A percentile compares a stretch with the other conserved stretches of the same genome.
Evolutionary conservation across 1,284 basidiomycete species (phyloP).

Genomic region (Cutaneotrichosporon dermatis): DNA sequence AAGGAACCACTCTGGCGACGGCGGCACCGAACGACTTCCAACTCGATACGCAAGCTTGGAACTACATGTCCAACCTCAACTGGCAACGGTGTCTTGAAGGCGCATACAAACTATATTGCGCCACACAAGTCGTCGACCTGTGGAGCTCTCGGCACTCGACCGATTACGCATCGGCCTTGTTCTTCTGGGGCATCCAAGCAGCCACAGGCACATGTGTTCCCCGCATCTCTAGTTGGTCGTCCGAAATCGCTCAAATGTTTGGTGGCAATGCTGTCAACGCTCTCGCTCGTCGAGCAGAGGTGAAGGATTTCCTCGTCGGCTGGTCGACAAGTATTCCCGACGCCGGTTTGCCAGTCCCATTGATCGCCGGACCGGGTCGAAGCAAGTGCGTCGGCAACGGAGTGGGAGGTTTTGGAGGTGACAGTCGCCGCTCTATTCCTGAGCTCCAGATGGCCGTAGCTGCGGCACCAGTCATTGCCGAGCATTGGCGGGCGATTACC

Average conservation of each 20-base stretch:
- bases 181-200: constrained; percentile 21
- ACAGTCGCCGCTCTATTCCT: constrained; percentile 30
- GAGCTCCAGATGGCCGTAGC: constrained; percentile 25
- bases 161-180: constrained; percentile 17
- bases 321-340: constrained; percentile 24
- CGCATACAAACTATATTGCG: constrained; percentile 27
- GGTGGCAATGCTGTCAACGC: constrained; percentile 9
- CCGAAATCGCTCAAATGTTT: constrained; percentile 4
- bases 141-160: constrained; percentile 19
- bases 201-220: constrained; percentile 8
- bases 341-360: constrained; percentile 17
- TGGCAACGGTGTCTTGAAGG: constrained; percentile 25
- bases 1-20: not conserved
- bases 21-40: constrained; percentile 11
- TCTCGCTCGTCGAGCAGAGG: constrained; percentile 11
- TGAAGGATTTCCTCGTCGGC: constrained; percentile 17
- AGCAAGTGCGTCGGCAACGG: constrained; percentile 28
- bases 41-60: constrained; percentile 11
- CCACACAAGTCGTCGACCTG: constrained; percentile 29
- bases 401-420: constrained; percentile 14
- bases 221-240: constrained; percentile 2
- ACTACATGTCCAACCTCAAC: constrained; percentile 11
- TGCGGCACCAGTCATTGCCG: constrained; percentile 21
- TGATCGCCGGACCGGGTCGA: constrained; percentile 18
- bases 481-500: constrained; percentile 27